A percentile compares a stretch with the other conserved stretches of the same genome.
These are phyloP conservation scores for Amorphotheca resinae DNA, from an alignment of 495 filamentous ascomycete species.

Conservation along the genomic window DNA sequence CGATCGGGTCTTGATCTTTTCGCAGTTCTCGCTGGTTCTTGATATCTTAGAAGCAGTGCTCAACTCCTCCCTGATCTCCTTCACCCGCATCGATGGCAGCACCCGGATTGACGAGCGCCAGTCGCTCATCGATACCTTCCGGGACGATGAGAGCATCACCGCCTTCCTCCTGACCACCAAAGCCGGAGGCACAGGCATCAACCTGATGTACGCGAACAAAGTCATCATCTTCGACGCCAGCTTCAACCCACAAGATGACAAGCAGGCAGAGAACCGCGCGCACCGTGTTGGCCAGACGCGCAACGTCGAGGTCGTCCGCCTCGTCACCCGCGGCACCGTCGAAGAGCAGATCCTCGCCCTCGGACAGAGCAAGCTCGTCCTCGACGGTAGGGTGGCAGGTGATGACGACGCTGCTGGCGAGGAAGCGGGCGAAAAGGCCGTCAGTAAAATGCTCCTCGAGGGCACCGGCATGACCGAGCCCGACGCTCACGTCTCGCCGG, in stretches of 20 bases:
- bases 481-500: neutral
- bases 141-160: constrained; percentile 60
- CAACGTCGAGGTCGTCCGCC: constrained; percentile 70
- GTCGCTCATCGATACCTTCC: constrained; percentile 75
- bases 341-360: constrained; percentile 87
- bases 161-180: constrained; percentile 90
- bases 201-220: constrained; percentile 88
- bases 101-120: constrained; percentile 77
- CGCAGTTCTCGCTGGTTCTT: constrained; percentile 82
- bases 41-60: constrained; percentile 79
- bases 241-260: constrained; percentile 94
- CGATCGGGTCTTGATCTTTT: constrained; percentile 80
- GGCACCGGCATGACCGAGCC: constrained; percentile 2
- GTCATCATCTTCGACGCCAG: constrained; percentile 92
- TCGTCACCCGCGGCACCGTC: constrained; percentile 74
- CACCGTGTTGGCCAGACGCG: constrained; percentile 86
- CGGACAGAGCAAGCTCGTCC: constrained; percentile 81
- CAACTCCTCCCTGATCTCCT: constrained; percentile 56
- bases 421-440: constrained; percentile 44
- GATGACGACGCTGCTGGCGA: constrained; percentile 36
- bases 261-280: constrained; percentile 92
- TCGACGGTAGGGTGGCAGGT: constrained; percentile 73
- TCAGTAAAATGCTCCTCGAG: constrained; percentile 51
- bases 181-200: constrained; percentile 90
- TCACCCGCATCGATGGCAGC: constrained; percentile 72